phyloP scores from a whole-genome alignment of 169 alveolate genomes.

The Eimeria acervulina region DNA sequence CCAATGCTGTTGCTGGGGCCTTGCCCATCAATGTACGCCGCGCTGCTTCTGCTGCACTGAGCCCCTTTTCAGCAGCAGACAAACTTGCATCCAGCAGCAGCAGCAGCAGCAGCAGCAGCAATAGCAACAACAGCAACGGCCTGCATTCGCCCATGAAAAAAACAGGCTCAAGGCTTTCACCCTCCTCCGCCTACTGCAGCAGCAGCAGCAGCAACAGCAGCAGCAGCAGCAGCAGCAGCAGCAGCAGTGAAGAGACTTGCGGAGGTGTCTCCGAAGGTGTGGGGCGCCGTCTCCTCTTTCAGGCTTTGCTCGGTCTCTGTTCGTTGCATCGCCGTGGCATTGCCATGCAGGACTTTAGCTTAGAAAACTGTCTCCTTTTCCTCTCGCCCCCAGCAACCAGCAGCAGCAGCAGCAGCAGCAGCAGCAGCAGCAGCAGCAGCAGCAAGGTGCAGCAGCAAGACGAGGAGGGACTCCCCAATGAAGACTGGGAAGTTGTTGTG shows the following conservation, averaged over 20 bases:
- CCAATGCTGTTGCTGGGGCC: slow-evolving; percentile 34
- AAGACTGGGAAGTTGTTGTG: slow-evolving; percentile 63
- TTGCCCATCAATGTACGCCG: slow-evolving; percentile 18
- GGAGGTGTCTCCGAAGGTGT: slow-evolving; percentile 54
- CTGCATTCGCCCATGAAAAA: too few species aligned
- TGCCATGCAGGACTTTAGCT: slow-evolving; percentile 86
- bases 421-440: slow-evolving; percentile 16
- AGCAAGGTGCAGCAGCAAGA: not conserved
- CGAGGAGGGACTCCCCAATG: slow-evolving; percentile 9
- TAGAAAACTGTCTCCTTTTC: slow-evolving; percentile 85
- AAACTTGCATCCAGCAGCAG: not conserved
- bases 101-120: slow-evolving; percentile 9
- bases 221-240: slow-evolving; percentile 45
- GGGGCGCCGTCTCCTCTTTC: slow-evolving; percentile 43
- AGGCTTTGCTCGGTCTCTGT: slow-evolving; percentile 48
- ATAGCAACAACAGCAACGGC: not conserved
- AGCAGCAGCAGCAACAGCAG: slow-evolving; percentile 27
- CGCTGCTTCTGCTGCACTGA: slow-evolving; percentile 46
- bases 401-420: slow-evolving; percentile 14
- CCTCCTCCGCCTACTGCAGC: not conserved
- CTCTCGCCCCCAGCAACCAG: slow-evolving; percentile 27
- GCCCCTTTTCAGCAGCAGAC: slow-evolving; percentile 35
- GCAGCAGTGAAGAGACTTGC: not conserved
- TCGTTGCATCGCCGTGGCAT: slow-evolving; percentile 81
- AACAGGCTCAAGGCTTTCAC: not conserved